Evolutionary conservation across 2,329 filamentous ascomycete species (phyloP), one percentile per base, ranked within the genome.

Genomic region (Cytospora piceae): DNA sequence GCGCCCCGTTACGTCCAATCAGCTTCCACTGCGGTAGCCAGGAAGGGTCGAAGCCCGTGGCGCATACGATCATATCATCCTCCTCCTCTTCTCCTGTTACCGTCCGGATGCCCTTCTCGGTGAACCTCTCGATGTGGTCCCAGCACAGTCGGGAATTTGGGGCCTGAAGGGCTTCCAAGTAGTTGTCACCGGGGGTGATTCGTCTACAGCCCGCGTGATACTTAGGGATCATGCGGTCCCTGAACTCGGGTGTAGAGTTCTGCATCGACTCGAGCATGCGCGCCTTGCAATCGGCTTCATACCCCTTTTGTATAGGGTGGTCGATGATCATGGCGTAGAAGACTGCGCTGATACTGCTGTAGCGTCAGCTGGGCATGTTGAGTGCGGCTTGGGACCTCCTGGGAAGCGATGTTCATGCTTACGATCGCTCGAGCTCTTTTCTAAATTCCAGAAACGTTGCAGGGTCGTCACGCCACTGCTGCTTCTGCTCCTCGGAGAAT

Each of bases 231-330:
- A 34, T 34, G 7, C 32, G 32, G 32, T 34, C 32, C 8, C 32
- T 31, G 32, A 11, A 34, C 32, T 34, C 32, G 34, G 64, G 54
- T 75, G 71, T 6, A 78, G 67, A 24, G 70, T 70, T 0, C 69
- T 78, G 78, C 14, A 71, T 74, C 0, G 76, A 73, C 39, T 78
- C 77, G 8, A 73, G 74, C 39, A 78, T 74, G 2, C 75, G 72
- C 2, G 77, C 69, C 64, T 78, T 78, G 58, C 77, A 79, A 0
- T 76, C 77, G 2, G 78, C 63, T 1, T 70, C 69, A 37, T 77
- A 77, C 52, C 72, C 72, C 0, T 67, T 63, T 34, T 34, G 32
- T 34, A 34, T 6, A 12, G 32, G 32, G 32, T 34, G 32, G 7
- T 12, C 32, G 8, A 34, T 12, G 11, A 34, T 34, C 8, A 34